Percentiles rank a stretch among this genome's conserved stretches.
Evolutionary conservation across 2,329 filamentous ascomycete species (phyloP).

Genomic region (Clonostachys sp.): DNA sequence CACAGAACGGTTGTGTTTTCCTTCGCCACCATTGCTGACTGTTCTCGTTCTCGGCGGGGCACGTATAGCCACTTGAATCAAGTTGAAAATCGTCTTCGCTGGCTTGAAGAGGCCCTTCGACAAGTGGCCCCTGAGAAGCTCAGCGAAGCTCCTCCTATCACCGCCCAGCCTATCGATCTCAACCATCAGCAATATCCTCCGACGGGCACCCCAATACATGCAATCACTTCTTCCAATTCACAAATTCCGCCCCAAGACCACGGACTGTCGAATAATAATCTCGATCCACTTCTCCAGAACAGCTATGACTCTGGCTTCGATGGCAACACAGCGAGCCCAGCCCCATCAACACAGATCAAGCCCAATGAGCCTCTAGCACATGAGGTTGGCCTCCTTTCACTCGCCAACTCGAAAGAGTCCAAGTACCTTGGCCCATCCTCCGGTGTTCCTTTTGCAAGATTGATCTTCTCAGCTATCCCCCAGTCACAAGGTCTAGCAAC

Average conservation of each 20-base stretch:
- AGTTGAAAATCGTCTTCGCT: conserved; percentile 5
- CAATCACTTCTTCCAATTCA: no score
- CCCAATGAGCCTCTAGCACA: conserved; percentile 3
- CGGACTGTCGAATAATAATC: not conserved
- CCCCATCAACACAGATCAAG: not conserved
- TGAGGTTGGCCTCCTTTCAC: conserved; percentile 7
- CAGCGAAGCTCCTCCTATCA: not conserved
- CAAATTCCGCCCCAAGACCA: not conserved
- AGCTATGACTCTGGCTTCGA: not conserved
- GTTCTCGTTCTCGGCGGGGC: not conserved
- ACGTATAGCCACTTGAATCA: conserved; percentile 2
- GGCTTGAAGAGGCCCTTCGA: not conserved
- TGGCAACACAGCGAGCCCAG: not conserved
- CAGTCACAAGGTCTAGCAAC: conserved; percentile 7
- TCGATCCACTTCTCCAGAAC: not conserved
- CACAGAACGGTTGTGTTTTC: no score
- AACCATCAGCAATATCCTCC: not conserved
- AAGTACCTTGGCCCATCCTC: conserved; percentile 9
- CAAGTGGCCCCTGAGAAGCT: no score
- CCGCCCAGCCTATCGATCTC: not conserved
- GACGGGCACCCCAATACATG: not conserved
- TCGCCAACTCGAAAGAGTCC: conserved; percentile 7
- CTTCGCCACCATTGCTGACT: no score
- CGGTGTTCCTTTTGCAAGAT: conserved; percentile 5
- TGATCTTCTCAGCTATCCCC: conserved; percentile 8